Evolutionary conservation across 78 protist species (phyloP), one percentile per base, ranked within the genome.

Genomic region (Creolimax fragrantissima): DNA sequence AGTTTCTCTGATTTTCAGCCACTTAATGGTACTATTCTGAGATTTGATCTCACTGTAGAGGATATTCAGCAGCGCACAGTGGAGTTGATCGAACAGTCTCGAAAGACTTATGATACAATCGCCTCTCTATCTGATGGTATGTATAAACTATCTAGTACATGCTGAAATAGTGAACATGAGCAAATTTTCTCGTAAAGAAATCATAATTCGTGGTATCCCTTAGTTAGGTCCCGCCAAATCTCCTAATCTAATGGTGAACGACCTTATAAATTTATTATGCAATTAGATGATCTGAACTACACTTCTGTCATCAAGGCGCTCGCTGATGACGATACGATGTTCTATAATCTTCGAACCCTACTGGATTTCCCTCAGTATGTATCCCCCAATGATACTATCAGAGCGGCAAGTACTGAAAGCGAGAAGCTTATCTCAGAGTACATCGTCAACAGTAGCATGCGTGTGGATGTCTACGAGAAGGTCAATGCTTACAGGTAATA

Each of bases 371-470:
- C 88, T 7, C 43, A 24, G 88, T 35, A 84, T 2, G 88, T 84
- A 32, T 35, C 43, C 11, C 32, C 88, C 41, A 37, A 84, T 47
- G 86, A 3, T n/a, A 4, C 35, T 36, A 44, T 91, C 39, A 86
- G 93, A 4, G 90, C 84, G 4, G 89, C 93, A 43, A 41, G 85
- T 89, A 2, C 39, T 2, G 93, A 67, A 37, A 45, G 90, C 41
- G 84, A 45, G 88, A 4, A 37, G 44, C 5, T 32, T 17, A 83
- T 91, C 42, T 44, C 85, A 24, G 66, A 3, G 83, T 3, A 35
- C 3, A 42, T 5, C 6, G 90, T 91, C 7, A 74, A 91, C 42
- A 5, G 3, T 6, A 41, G 93, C 58, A 84, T 84, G 90, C 93
- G 93, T 11, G 42, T 4, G 42, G 93, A 91, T 37, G 93, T 91